Conservation (phyloP, 169 alveolate species). For the Cryptosporidium tyzzeri region DNA sequence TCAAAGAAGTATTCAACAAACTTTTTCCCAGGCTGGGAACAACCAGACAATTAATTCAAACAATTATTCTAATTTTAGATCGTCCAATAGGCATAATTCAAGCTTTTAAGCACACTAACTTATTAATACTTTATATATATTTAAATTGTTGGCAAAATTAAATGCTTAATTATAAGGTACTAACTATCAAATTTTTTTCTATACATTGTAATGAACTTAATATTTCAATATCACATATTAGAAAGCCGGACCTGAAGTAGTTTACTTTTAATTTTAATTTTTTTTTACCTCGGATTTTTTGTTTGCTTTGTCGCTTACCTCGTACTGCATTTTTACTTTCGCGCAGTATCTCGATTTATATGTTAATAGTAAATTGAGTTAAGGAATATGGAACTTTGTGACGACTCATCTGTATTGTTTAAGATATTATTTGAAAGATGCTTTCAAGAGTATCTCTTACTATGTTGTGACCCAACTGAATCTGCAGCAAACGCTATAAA, state of each 20-base stretch:
- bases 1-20: slow-evolving; percentile 22
- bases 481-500: slow-evolving; percentile 33
- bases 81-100: slow-evolving; percentile 4
- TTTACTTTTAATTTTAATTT: neutral
- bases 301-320: slow-evolving; percentile 13
- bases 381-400: slow-evolving; percentile 11
- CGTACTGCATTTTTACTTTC: slow-evolving; percentile 8
- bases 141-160: neutral
- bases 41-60: slow-evolving; percentile 11
- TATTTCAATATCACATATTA: slow-evolving; percentile 6
- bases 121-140: slow-evolving; percentile 7
- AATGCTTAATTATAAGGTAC: neutral
- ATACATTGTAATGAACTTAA: neutral
- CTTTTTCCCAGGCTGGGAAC: slow-evolving; percentile 14
- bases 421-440: slow-evolving; percentile 27
- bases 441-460: slow-evolving; percentile 32
- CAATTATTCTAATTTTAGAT: slow-evolving; percentile 14
- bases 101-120: slow-evolving; percentile 2
- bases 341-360: slow-evolving; percentile 27
- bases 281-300: slow-evolving; percentile 14
- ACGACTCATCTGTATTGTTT: neutral
- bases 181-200: neutral
- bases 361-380: slow-evolving; percentile 11
- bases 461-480: slow-evolving; percentile 41
- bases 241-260: neutral